phyloP scores from a whole-genome alignment of 2,329 filamentous ascomycete genomes.

The Microascus cirrosus region DNA sequence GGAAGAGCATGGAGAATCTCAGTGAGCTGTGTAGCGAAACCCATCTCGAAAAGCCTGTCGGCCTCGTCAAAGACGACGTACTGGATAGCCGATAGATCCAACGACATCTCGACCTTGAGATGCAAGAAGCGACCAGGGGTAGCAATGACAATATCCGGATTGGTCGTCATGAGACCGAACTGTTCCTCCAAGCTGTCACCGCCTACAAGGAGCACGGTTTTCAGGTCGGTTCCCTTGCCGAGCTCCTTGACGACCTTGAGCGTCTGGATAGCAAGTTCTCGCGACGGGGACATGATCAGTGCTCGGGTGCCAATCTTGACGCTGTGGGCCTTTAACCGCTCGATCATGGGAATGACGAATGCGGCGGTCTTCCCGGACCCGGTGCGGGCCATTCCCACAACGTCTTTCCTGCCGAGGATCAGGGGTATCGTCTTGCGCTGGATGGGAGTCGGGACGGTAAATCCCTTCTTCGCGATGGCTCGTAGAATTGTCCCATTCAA shows the following conservation, averaged over 20 bases:
- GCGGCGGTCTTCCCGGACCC: slow-evolving; percentile 97
- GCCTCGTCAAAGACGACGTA: slow-evolving; percentile 98
- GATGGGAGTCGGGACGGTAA: slow-evolving; percentile 92
- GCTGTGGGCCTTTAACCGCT: slow-evolving; percentile 81
- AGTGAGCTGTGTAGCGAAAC: slow-evolving; percentile 83
- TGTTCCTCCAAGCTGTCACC: slow-evolving; percentile 95
- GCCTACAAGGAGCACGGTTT: slow-evolving; percentile 82
- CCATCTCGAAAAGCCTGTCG: slow-evolving; percentile 96
- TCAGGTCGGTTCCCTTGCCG: slow-evolving; percentile 78
- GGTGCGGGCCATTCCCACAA: slow-evolving; percentile 99
- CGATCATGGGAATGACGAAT: slow-evolving; percentile 97
- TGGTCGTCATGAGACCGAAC: slow-evolving; percentile 82
- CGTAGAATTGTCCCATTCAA: slow-evolving; percentile 76
- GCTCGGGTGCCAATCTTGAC: slow-evolving; percentile 76
- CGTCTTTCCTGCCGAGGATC: slow-evolving; percentile 79
- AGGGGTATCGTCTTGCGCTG: slow-evolving; percentile 94
- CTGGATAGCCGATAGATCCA: slow-evolving; percentile 81
- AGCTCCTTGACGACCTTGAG: slow-evolving; percentile 95
- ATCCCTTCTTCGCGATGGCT: slow-evolving; percentile 87
- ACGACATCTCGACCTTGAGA: slow-evolving; percentile 89
- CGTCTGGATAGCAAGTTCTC: slow-evolving; percentile 90
- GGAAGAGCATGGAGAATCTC: slow-evolving; percentile 90
- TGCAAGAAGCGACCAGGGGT: slow-evolving; percentile 95
- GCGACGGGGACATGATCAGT: slow-evolving; percentile 80
- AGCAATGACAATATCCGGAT: slow-evolving; percentile 95